Base-by-base conservation (phyloP, 257 asterid species). In the Solanum habrochaites region DNA sequence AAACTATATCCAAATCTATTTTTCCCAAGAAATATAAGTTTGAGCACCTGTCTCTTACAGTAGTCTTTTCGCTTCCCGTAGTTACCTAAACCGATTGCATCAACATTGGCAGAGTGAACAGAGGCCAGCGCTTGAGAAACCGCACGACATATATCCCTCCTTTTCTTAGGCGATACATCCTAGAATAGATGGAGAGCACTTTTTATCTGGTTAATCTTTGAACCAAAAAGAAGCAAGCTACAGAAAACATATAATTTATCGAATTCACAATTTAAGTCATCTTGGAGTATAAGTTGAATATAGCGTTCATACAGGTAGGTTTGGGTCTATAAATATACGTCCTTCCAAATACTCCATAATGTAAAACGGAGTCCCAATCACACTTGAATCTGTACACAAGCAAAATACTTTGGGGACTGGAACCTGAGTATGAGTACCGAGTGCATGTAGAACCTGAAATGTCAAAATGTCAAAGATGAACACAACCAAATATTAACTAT, bases 261-360 rank as follows among this genome's bases (percentile, higher is more conserved):
- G 25, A 35, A 72, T 71, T 39, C 39, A 84, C n/a, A 52, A 82
- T 21, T 66, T 43, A 67, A 85, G 70, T n/a, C 29, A 67, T 86
- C 40, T 25, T 52, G 56, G 85, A 80, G 4, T 18, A 88, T 10
- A 89, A 32, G 49, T 47, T 37, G 67, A 31, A 67, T 8, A 85
- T 35, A 73, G 86, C 2, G 9, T 66, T 75, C 92, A 16, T 97
- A 97, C 99, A 6, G 96, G 98, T 85, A 97, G 93, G 92, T 90
- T 93, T 23, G 99, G 99, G 85, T 97, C 93, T 12, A 95, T 81
- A 87, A 89, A 95, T 85, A 97, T 94, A 82, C 98, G 99, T 80
- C 99, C 99, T 91, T 97, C 99, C 52, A 97, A 88, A 89, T 92
- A 97, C 92, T 97, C 99, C 99, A 97, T 97, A 85, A 97, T 94